These are phyloP conservation scores for Camellia japonica DNA, from an alignment of 148 eudicot species.

Conservation along the genomic window DNA sequence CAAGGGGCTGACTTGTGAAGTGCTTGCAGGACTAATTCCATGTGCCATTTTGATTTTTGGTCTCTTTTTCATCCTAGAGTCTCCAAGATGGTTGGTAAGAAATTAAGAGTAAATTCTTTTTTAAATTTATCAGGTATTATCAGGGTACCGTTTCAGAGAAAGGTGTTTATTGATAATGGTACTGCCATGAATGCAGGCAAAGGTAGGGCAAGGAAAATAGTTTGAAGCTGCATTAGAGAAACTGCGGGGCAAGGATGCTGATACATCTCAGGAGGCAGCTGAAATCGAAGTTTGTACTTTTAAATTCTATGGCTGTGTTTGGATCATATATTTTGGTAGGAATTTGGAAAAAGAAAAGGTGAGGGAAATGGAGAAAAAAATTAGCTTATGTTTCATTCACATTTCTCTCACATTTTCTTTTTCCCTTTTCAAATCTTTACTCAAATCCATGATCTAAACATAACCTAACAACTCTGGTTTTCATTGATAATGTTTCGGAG, in stretches of 20 bases:
- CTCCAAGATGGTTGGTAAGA: constrained; percentile 97
- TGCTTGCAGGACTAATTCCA: constrained; percentile 74
- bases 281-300: constrained; percentile 61
- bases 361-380: too few relatives aligned
- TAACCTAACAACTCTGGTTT: background rate
- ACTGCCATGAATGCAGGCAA: constrained; percentile 48
- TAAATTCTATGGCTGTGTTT: too few relatives aligned
- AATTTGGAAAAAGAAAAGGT: too few relatives aligned
- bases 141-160: background rate
- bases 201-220: constrained; percentile 53
- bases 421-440: too few relatives aligned
- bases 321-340: too few relatives aligned
- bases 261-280: constrained; percentile 67
- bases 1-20: constrained; percentile 11
- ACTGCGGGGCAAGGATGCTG: constrained; percentile 71
- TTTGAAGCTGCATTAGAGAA: constrained; percentile 62
- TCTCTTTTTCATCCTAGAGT: constrained; percentile 77
- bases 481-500: background rate
- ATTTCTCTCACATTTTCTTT: too few relatives aligned
- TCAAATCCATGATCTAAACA: background rate
- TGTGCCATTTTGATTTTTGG: constrained; percentile 70
- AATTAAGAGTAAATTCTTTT: background rate
- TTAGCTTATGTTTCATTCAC: too few relatives aligned
- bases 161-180: background rate
- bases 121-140: background rate